Base-by-base conservation (phyloP, 257 asterid genomes). In the Parsonsia alboflavescens region DNA sequence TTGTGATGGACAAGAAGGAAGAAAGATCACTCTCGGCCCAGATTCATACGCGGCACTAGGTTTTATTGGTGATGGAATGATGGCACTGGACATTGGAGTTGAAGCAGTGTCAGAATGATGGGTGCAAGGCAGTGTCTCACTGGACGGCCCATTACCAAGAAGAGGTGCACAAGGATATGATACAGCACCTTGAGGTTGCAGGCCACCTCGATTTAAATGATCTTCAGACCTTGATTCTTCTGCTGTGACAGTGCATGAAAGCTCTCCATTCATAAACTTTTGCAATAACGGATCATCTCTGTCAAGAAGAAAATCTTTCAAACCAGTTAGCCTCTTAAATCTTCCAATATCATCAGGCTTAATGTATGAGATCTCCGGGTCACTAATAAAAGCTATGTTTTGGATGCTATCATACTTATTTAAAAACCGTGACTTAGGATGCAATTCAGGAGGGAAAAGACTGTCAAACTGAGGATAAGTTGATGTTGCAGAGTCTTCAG, bases 1-100 rank as follows among this genome's bases (percentile, higher is more conserved):
- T 73, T 62, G 65, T 2, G 96, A 82, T 69, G 95, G 95, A 80
- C 75, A 84, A 62, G 87, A 76, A 49, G 93, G 92, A 74, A 93
- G 82, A 76, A 88, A 90, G 39, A 93, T 48, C 78, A 76, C 81
- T 48, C 89, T 91, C 16, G 74, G 84, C 70, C 85, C 87, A 9
- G 63, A 78, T 56, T 76, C 68, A 48, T 68, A 79, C 74, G 10
- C 78, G 11, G 73, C 66, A 76, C 61, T 52, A 62, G 74, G 42
- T 57, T 50, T 78, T 59, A 54, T 67, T 41, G 82, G 82, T 24
- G 80, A 77, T 68, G 80, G 69, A 73, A 52, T 71, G 44, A 46
- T 45, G 63, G 68, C 67, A 72, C 76, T 61, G 71, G 42, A 73
- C 2, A 53, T 61, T 26, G 45, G 68, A 54, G 74, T 80, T 65